Evolutionary conservation across 495 filamentous ascomycete genomes (phyloP).

Genomic region (Saxophila tyrrhenica): DNA sequence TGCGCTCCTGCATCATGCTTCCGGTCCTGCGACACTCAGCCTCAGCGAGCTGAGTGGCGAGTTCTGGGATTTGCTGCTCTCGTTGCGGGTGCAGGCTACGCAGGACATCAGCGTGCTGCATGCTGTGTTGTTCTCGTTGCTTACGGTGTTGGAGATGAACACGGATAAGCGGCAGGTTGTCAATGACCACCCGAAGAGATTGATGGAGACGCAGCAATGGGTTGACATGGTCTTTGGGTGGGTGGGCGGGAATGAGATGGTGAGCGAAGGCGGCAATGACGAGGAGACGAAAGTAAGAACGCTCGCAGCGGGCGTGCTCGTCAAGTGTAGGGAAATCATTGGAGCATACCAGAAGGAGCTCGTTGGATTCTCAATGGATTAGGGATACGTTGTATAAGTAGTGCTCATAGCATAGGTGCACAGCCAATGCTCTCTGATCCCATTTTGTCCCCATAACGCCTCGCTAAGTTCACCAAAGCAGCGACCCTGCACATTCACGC

Average conservation of each 20-base stretch:
- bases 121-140: slow-evolving; percentile 63
- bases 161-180: slow-evolving; percentile 32
- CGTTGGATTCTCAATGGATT: slow-evolving; percentile 31
- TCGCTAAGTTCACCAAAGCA: background rate
- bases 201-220: slow-evolving; percentile 55
- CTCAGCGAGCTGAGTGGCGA: slow-evolving; percentile 60
- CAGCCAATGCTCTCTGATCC: background rate
- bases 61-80: slow-evolving; percentile 55
- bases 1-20: slow-evolving; percentile 51
- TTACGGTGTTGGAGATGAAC: slow-evolving; percentile 80
- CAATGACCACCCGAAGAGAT: slow-evolving; percentile 37
- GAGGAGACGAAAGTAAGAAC: slow-evolving; percentile 51
- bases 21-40: slow-evolving; percentile 48
- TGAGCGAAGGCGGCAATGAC: slow-evolving; percentile 23
- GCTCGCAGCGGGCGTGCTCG: slow-evolving; percentile 73
- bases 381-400: background rate
- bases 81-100: slow-evolving; percentile 27
- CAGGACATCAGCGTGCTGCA: slow-evolving; percentile 54
- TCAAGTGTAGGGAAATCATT: slow-evolving; percentile 65
- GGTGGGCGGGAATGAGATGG: slow-evolving; percentile 36
- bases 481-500: too few relatives aligned
- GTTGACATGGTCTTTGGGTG: slow-evolving; percentile 59
- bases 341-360: slow-evolving; percentile 65
- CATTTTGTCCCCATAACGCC: background rate
- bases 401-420: background rate